These are phyloP conservation scores for Pythium coloratum DNA, from an alignment of 352 stramenopile genomes.

Conservation along the genomic window DNA sequence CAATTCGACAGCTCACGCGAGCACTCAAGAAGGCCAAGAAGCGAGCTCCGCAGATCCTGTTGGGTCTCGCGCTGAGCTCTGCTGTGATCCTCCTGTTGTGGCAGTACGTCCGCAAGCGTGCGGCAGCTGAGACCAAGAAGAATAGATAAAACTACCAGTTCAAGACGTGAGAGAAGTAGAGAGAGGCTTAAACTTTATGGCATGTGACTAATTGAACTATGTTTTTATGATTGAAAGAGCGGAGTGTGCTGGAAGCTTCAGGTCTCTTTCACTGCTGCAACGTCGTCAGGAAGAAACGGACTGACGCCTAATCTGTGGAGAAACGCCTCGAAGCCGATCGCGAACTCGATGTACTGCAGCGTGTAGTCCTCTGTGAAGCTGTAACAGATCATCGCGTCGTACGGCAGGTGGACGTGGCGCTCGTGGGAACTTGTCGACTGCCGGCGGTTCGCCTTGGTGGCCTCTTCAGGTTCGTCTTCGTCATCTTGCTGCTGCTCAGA, in stretches of 20 bases:
- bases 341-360: slow-evolving; percentile 86
- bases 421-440: slow-evolving; percentile 29
- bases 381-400: slow-evolving; percentile 86
- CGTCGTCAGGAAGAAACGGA: slow-evolving; percentile 39
- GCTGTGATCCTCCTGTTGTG: slow-evolving; percentile 10
- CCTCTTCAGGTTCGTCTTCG: neutral
- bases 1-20: slow-evolving; percentile 53
- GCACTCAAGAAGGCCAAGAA: slow-evolving; percentile 55
- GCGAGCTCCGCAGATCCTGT: slow-evolving; percentile 4
- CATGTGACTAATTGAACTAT: neutral
- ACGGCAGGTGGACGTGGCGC: slow-evolving; percentile 71
- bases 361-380: slow-evolving; percentile 50
- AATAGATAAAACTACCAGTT: slow-evolving; percentile 8
- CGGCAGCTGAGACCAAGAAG: slow-evolving; percentile 16
- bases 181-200: neutral
- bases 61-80: neutral
- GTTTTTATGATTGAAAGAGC: neutral
- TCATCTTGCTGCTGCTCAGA: neutral
- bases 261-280: neutral
- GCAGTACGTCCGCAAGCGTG: slow-evolving; percentile 5
- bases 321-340: slow-evolving; percentile 84
- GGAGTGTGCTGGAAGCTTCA: neutral
- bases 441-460: neutral
- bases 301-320: slow-evolving; percentile 70
- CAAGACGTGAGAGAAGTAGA: neutral